Base-by-base conservation (phyloP, 2,329 filamentous ascomycete genomes). In the Hypoxylon sp. region DNA sequence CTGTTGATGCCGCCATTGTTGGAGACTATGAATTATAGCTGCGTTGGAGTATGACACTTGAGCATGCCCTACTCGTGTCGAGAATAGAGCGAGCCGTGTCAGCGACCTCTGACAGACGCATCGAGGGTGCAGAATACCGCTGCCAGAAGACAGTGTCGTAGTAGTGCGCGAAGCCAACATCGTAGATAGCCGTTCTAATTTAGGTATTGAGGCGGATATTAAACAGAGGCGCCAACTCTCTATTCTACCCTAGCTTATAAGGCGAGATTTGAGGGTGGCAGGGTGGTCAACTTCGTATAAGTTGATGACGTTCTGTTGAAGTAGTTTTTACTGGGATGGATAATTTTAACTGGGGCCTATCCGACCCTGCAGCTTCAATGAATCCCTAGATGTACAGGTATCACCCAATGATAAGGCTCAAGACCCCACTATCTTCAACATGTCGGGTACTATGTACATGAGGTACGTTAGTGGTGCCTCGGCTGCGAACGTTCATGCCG, bases 1-100 rank as follows among this genome's bases (percentile, higher is more conserved):
- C 51, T 75, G 74, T n/a, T 74, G 70, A 27, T 27, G 25, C 25
- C 76, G 72, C 63, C 23, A 68, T 53, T 75, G 74, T n/a, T 74
- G 70, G 29, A 70, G 29, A 48, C 46, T 58, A 19, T 32, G n/a
- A 19, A 67, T 32, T 21, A 60, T 60, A 55, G 63, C 45, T 7
- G 60, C 48, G 21, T 71, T 59, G 2, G 52, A 39, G 53, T 51
- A 39, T 30, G 61, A 56, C 7, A 56, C 45, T 48, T 60, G 27
- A 11, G 64, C 5, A 34, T 29, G 45, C 11, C 47, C 50, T 29
- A 57, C 43, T 56, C 46, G 58, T 25, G 61, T 61, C 12, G 51
- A 51, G 46, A 54, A 62, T 14, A 48, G 32, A 41, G 45, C 58
- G 23, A 62, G 34, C 37, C 48, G 65, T 43, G 57, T 51, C 30